phyloP scores from a whole-genome alignment of 1,284 basidiomycete genomes.

The Boletus hoseneyae region DNA sequence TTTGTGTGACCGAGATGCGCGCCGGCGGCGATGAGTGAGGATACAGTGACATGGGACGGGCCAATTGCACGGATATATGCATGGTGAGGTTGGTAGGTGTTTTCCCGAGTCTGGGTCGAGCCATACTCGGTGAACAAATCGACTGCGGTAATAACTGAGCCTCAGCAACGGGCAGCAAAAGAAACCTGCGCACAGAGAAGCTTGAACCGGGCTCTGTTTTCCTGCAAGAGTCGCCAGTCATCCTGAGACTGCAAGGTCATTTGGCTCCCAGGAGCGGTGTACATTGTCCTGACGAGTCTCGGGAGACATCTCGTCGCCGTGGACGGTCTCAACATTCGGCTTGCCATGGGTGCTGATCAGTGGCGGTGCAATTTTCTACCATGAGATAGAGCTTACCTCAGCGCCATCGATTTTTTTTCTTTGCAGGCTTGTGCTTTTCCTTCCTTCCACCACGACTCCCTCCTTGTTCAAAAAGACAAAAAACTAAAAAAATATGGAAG shows the following conservation, averaged over 20 bases:
- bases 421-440: conserved; percentile 10
- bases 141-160: conserved; percentile 41
- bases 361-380: conserved; percentile 47
- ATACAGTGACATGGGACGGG: conserved; percentile 72
- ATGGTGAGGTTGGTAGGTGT: conserved; percentile 74
- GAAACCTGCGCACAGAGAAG: conserved; percentile 41
- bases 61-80: conserved; percentile 61
- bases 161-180: conserved; percentile 8
- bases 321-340: conserved; percentile 38
- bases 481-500: conserved; percentile 75
- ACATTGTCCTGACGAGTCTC: conserved; percentile 30
- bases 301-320: conserved; percentile 26
- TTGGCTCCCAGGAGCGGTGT: conserved; percentile 31
- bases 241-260: conserved; percentile 44
- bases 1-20: conserved; percentile 92
- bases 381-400: conserved; percentile 34
- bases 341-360: conserved; percentile 33
- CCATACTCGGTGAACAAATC: conserved; percentile 69
- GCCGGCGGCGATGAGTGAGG: conserved; percentile 88
- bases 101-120: conserved; percentile 71
- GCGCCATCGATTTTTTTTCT: conserved; percentile 37
- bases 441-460: conserved; percentile 31
- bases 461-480: conserved; percentile 45
- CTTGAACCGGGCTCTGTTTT: conserved; percentile 51
- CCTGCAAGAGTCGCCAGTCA: conserved; percentile 65